Evolutionary conservation across 2,329 filamentous ascomycete species (phyloP), one percentile per base, ranked within the genome.

Genomic region (Pyrenochaeta sp.): DNA sequence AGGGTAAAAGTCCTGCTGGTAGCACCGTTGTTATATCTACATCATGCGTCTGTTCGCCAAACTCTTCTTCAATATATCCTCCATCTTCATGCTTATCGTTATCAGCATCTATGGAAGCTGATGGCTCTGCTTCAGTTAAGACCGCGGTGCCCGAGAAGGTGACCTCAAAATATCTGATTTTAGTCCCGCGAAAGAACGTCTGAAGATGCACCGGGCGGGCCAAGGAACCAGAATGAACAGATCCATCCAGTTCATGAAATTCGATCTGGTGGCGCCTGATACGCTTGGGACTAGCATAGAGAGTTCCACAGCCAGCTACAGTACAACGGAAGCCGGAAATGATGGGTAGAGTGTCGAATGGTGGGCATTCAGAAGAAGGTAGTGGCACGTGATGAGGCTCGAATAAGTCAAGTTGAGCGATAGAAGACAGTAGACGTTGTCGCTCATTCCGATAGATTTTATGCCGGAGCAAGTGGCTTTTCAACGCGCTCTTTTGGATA

Each of bases 171-270:
- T 77, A 77, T 30, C 60, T 65, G 11, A 77, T 29, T 56, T 76
- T 76, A 1, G 72, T 77, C 4, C 74, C 74, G 4, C 71, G 59
- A 54, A 77, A 77, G 54, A 77, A 75, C 0, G 74, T 77, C 56
- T 77, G 74, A n/a, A 77, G 58, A 14, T 52, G 61, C 10, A 64
- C 68, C 9, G 60, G 35, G 15, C 50, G 40, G 14, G 61, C 55
- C 36, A 58, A 58, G 7, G 53, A 12, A 7, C 37, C 18, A 14
- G 37, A 29, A 2, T 6, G 3, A 14, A 46, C n/a, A 37, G 44
- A 31, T 15, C 61, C 53, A 14, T 20, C 54, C 3, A 49, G 29
- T 7, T 57, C 58, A 49, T 75, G 72, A 1, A 33, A 51, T 27
- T 72, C 67, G 33, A 57, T 70, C 60, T 67, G 67, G 45, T 77